These are phyloP conservation scores for Fusarium pseudograminearum DNA, from an alignment of 2,329 filamentous ascomycete genomes.

Conservation along the genomic window DNA sequence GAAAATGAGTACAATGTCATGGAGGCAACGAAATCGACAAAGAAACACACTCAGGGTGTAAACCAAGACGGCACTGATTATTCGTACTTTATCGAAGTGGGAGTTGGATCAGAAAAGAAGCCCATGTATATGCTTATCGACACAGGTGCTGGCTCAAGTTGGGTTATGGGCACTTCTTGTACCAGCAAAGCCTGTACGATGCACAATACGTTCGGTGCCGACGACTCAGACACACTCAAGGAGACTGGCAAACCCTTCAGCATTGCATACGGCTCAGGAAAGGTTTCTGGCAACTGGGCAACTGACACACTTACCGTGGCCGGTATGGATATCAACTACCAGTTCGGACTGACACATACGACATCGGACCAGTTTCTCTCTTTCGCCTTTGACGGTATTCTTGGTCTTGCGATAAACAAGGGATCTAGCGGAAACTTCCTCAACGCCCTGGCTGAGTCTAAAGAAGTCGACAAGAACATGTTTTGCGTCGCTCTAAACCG, in stretches of 20 bases:
- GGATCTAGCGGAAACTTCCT: conserved; percentile 75
- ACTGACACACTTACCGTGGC: conserved; percentile 76
- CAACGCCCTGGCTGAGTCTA: conserved; percentile 67
- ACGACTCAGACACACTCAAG: conserved; percentile 73
- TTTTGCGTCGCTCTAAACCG: conserved; percentile 80
- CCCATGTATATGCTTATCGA: conserved; percentile 73
- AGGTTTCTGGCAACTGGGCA: conserved; percentile 74
- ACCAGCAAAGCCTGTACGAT: conserved; percentile 71
- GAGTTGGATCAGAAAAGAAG: conserved; percentile 66
- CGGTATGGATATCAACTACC: conserved; percentile 71
- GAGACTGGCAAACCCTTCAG: conserved; percentile 66
- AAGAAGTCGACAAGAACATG: conserved; percentile 70
- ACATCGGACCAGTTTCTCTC: conserved; percentile 80
- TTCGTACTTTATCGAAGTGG: conserved; percentile 71
- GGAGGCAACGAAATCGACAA: conserved; percentile 59
- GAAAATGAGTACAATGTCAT: conserved; percentile 62
- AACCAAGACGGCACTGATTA: conserved; percentile 74
- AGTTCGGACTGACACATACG: conserved; percentile 78
- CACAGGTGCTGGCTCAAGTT: conserved; percentile 78
- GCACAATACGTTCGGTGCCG: conserved; percentile 77
- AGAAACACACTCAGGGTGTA: conserved; percentile 65
- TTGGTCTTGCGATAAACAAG: conserved; percentile 77
- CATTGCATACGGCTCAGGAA: conserved; percentile 82
- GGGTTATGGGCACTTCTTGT: conserved; percentile 84
- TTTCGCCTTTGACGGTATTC: conserved; percentile 89